Evolutionary conservation across 176 grass and related monocot genomes (phyloP).

Genomic region (Aegilops speltoides): DNA sequence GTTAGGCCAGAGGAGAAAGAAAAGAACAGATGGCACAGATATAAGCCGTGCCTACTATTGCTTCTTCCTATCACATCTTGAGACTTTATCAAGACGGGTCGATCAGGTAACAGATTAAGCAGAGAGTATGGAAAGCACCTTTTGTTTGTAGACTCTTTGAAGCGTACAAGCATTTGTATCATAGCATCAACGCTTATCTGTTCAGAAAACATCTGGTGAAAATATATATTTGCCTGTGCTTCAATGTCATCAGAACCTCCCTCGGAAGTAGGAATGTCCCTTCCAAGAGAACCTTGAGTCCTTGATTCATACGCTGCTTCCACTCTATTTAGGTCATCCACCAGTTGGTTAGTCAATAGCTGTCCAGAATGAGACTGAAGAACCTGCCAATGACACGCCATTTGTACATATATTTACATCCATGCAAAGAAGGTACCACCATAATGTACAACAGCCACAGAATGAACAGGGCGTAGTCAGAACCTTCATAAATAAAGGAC

Average conservation of each 20-base stretch:
- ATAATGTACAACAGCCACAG: slow-evolving; percentile 15
- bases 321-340: slow-evolving; percentile 80
- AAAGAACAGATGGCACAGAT: background rate
- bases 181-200: slow-evolving; percentile 77
- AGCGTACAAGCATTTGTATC: slow-evolving; percentile 88
- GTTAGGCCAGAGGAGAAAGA: background rate
- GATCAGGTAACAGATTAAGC: slow-evolving; percentile 6
- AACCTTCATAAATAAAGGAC: slow-evolving; percentile 83
- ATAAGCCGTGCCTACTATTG: background rate
- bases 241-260: slow-evolving; percentile 70
- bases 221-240: slow-evolving; percentile 69
- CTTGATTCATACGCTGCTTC: slow-evolving; percentile 50
- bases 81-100: background rate
- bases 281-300: slow-evolving; percentile 39
- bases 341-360: slow-evolving; percentile 56
- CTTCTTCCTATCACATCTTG: slow-evolving; percentile 8
- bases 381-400: slow-evolving; percentile 51
- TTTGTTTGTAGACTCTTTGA: slow-evolving; percentile 88
- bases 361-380: slow-evolving; percentile 67
- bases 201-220: slow-evolving; percentile 94
- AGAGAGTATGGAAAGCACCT: slow-evolving; percentile 40
- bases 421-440: slow-evolving; percentile 4
- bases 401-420: slow-evolving; percentile 20
- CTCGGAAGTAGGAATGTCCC: slow-evolving; percentile 43
- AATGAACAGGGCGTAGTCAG: background rate